A percentile compares a stretch with the other conserved stretches of the same genome.
These are phyloP conservation scores for Crithidia mellificae DNA, from an alignment of 208 protist species.

Conservation along the genomic window DNA sequence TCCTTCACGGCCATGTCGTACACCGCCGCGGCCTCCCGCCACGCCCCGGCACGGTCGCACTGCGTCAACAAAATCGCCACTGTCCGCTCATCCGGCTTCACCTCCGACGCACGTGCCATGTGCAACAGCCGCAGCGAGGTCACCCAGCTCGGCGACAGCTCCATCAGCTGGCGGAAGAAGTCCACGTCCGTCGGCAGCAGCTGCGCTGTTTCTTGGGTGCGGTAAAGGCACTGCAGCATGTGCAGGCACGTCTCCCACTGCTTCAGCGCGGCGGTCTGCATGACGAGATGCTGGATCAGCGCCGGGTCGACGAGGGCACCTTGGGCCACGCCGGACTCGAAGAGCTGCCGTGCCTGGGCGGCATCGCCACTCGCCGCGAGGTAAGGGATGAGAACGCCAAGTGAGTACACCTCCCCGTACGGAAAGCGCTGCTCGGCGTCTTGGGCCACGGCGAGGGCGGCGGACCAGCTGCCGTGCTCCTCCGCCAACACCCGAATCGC, in stretches of 20 bases:
- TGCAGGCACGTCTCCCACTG: conserved; percentile 77
- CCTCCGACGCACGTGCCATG: conserved; percentile 55
- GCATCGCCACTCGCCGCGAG: conserved; percentile 61
- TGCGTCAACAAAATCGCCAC: conserved; percentile 62
- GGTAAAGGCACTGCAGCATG: conserved; percentile 66
- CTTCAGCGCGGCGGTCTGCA: conserved; percentile 53
- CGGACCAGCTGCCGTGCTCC: conserved; percentile 65
- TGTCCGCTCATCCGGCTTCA: conserved; percentile 63
- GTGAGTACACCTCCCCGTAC: conserved; percentile 70
- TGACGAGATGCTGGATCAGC: conserved; percentile 63
- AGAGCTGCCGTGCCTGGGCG: conserved; percentile 56
- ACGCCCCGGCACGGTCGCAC: conserved; percentile 70
- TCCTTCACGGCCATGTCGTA: conserved; percentile 76
- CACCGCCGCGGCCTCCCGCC: conserved; percentile 65
- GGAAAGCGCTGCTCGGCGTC: conserved; percentile 63
- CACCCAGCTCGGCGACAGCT: conserved; percentile 60
- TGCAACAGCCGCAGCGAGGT: conserved; percentile 63
- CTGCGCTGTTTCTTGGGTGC: conserved; percentile 64
- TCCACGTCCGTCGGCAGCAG: conserved; percentile 58
- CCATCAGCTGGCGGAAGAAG: conserved; percentile 68
- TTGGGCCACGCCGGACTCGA: conserved; percentile 64
- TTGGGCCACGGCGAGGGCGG: conserved; percentile 62
- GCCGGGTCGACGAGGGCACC: conserved; percentile 60
- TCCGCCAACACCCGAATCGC: conserved; percentile 68
- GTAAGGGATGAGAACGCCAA: conserved; percentile 77